A percentile compares a stretch with the other conserved stretches of the same genome.
These are phyloP conservation scores for Auricularia heimuer DNA, from an alignment of 768 basidiomycete species.

Conservation along the genomic window DNA sequence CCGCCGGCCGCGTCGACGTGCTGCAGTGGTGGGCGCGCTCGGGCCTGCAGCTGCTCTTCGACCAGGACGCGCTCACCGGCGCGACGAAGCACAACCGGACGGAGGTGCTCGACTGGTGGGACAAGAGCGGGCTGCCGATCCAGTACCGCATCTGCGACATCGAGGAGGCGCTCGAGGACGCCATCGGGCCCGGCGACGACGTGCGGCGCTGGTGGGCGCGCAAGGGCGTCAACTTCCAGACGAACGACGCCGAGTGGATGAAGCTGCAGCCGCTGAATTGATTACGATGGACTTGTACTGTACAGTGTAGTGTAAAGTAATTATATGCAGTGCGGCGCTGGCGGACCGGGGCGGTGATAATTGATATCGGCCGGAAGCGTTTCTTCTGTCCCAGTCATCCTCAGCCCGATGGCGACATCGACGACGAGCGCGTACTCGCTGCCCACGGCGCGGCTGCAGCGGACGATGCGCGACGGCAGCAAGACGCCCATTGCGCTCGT, in stretches of 20 bases:
- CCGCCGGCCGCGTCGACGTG: slow-evolving; percentile 69
- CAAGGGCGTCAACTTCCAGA: slow-evolving; percentile 75
- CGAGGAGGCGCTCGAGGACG: slow-evolving; percentile 84
- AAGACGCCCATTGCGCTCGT: slow-evolving; percentile 90
- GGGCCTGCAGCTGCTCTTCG: slow-evolving; percentile 67
- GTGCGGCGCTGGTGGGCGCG: slow-evolving; percentile 73
- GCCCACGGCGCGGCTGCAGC: slow-evolving; percentile 4
- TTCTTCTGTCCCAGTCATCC: not conserved
- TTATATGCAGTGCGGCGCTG: too few relatives aligned
- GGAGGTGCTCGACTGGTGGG: slow-evolving; percentile 85
- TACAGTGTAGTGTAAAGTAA: too few relatives aligned
- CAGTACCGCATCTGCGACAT: slow-evolving; percentile 88
- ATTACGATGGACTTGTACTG: too few relatives aligned
- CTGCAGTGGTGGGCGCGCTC: slow-evolving; percentile 69
- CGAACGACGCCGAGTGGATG: slow-evolving; percentile 83
- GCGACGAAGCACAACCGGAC: slow-evolving; percentile 76
- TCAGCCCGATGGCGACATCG: not conserved
- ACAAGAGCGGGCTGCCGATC: slow-evolving; percentile 63
- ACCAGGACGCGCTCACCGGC: slow-evolving; percentile 67
- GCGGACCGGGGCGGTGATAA: not conserved
- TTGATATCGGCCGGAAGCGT: not conserved
- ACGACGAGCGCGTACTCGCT: slow-evolving; percentile 2
- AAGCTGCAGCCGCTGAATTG: slow-evolving; percentile 64
- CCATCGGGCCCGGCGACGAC: slow-evolving; percentile 66
- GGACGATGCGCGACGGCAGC: slow-evolving; percentile 4